A percentile compares a stretch with the other conserved stretches of the same genome.
Conservation (phyloP, 2,329 filamentous ascomycete genomes). For the Sordariomycetes sp. region DNA sequence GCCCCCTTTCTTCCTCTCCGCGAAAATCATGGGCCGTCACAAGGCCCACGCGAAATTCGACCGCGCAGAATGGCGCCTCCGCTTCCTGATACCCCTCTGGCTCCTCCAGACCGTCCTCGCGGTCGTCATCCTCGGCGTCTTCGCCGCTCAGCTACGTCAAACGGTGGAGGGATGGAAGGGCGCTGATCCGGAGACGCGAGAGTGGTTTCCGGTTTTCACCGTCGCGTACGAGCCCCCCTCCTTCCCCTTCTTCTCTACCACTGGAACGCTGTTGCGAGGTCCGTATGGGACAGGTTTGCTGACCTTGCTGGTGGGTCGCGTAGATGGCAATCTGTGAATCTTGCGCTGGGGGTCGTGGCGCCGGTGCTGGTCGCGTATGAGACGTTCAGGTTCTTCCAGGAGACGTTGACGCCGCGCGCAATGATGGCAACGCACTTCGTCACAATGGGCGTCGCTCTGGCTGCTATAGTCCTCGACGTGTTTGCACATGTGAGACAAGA, state of each 20-base stretch:
- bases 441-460: slow-evolving; percentile 31
- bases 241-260: too few species aligned
- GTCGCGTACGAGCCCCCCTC: slow-evolving; percentile 31
- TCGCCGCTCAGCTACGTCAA: slow-evolving; percentile 36
- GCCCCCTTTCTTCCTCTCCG: background rate
- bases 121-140: slow-evolving; percentile 33
- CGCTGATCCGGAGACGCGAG: slow-evolving; percentile 23
- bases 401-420: slow-evolving; percentile 39
- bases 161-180: slow-evolving; percentile 23
- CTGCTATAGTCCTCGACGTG: slow-evolving; percentile 35
- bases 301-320: too few species aligned
- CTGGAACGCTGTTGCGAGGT: background rate
- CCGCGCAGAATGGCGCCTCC: slow-evolving; percentile 35
- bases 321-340: slow-evolving; percentile 41
- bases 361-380: slow-evolving; percentile 32
- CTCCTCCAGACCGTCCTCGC: slow-evolving; percentile 30
- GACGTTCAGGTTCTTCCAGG: slow-evolving; percentile 29
- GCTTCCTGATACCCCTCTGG: slow-evolving; percentile 36
- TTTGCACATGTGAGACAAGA: slow-evolving; percentile 31
- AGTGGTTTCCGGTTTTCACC: slow-evolving; percentile 28
- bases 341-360: slow-evolving; percentile 31
- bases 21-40: slow-evolving; percentile 25
- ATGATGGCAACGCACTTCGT: slow-evolving; percentile 37
- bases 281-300: background rate
- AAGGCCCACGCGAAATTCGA: slow-evolving; percentile 38